Evolutionary conservation across 2,329 filamentous ascomycete genomes (phyloP).

Genomic region (Blastomyces gilchristii): DNA sequence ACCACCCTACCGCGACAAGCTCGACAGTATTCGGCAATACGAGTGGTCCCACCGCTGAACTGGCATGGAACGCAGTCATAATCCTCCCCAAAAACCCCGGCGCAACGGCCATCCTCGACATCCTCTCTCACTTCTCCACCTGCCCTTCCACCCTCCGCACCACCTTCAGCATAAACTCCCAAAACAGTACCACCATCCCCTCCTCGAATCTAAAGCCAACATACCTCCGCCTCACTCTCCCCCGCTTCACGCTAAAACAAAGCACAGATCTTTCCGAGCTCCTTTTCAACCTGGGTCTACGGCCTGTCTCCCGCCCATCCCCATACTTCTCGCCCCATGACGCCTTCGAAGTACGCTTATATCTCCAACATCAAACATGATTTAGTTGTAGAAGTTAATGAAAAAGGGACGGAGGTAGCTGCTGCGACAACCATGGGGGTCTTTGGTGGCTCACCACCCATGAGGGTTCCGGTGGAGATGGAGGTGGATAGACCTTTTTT

Average conservation of each 20-base stretch:
- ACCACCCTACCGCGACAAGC: background rate
- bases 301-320: background rate
- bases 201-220: background rate
- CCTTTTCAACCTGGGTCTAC: slow-evolving; percentile 3
- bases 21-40: background rate
- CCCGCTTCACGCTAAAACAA: slow-evolving; percentile 8
- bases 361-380: slow-evolving; percentile 6
- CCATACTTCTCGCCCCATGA: slow-evolving; percentile 3
- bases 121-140: slow-evolving; percentile 6
- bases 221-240: slow-evolving; percentile 9
- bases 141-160: slow-evolving; percentile 6
- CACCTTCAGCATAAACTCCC: background rate
- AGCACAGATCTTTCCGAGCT: slow-evolving; percentile 1
- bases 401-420: slow-evolving; percentile 10
- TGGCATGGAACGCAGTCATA: slow-evolving; percentile 9
- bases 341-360: background rate
- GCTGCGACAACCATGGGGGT: background rate
- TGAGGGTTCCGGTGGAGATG: slow-evolving; percentile 4
- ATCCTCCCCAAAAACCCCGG: slow-evolving; percentile 9
- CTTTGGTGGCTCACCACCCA: background rate
- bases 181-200: background rate
- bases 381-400: slow-evolving; percentile 11
- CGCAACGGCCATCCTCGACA: background rate
- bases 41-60: background rate
- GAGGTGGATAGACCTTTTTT: slow-evolving; percentile 8